Conservation (phyloP, 2,329 filamentous ascomycete species). For the Paraphoma sp. region DNA sequence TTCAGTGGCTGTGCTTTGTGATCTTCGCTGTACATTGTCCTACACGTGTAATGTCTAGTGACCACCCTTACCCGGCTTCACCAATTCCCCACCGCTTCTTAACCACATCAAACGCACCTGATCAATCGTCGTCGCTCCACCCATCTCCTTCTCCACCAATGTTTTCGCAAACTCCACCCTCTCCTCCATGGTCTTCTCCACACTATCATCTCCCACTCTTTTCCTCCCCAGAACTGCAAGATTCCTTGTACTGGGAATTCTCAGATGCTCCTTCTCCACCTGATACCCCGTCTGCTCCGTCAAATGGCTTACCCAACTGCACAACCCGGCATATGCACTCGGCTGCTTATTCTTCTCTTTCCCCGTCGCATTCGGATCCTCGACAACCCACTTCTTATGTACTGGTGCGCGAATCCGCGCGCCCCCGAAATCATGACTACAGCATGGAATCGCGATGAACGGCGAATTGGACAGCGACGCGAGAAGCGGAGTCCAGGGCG, state of each 20-base stretch:
- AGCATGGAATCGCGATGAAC: constrained; percentile 95
- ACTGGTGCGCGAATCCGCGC: constrained; percentile 69
- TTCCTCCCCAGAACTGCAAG: constrained; percentile 75
- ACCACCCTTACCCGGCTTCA: constrained; percentile 51
- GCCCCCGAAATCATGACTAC: constrained; percentile 85
- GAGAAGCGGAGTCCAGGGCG: constrained; percentile 91
- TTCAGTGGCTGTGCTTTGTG: constrained; percentile 26
- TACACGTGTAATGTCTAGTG: constrained; percentile 34
- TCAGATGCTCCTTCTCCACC: constrained; percentile 82
- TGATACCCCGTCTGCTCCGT: constrained; percentile 75
- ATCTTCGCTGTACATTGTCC: too few species aligned
- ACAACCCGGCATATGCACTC: constrained; percentile 84
- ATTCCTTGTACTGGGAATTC: constrained; percentile 93
- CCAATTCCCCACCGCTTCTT: constrained; percentile 57
- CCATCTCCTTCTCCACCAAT: constrained; percentile 64
- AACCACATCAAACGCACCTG: constrained; percentile 59
- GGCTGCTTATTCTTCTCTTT: constrained; percentile 49
- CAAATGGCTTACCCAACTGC: constrained; percentile 76
- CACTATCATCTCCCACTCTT: not conserved
- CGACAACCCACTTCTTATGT: constrained; percentile 21
- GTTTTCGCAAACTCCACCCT: constrained; percentile 67
- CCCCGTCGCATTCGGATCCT: constrained; percentile 20
- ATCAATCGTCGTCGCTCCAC: constrained; percentile 45
- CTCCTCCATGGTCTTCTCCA: constrained; percentile 50
- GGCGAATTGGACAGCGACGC: constrained; percentile 76